Evolutionary conservation across 2,329 filamentous ascomycete genomes (phyloP).

Genomic region (Pseudomassariella vexata): DNA sequence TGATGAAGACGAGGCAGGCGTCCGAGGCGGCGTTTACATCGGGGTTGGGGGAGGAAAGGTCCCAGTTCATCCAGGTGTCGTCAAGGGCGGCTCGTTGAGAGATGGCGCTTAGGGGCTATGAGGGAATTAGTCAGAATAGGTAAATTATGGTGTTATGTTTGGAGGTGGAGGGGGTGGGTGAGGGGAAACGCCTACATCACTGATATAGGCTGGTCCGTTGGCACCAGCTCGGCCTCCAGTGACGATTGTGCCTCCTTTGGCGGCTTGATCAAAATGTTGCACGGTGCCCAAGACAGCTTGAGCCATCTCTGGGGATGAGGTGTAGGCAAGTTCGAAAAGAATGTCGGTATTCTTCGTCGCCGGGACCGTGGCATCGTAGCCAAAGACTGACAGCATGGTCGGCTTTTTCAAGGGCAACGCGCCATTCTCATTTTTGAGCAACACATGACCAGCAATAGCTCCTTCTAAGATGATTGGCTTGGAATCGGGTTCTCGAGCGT

Average conservation of each 20-base stretch:
- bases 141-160: too few relatives aligned
- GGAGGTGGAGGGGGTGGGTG: too few relatives aligned
- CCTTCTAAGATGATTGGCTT: slow-evolving; percentile 40
- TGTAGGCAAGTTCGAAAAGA: slow-evolving; percentile 40
- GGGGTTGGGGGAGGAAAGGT: slow-evolving; percentile 40
- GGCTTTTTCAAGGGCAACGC: slow-evolving; percentile 56
- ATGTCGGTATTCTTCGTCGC: slow-evolving; percentile 42
- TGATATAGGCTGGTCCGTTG: slow-evolving; percentile 43
- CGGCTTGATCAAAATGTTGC: slow-evolving; percentile 41
- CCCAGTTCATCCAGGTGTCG: slow-evolving; percentile 52
- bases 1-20: slow-evolving; percentile 61
- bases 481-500: slow-evolving; percentile 42
- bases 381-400: slow-evolving; percentile 51
- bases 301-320: slow-evolving; percentile 38
- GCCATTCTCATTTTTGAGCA: slow-evolving; percentile 67
- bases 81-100: slow-evolving; percentile 47
- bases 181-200: slow-evolving; percentile 29
- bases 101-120: slow-evolving; percentile 50
- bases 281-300: slow-evolving; percentile 36
- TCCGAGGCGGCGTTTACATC: slow-evolving; percentile 43
- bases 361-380: slow-evolving; percentile 55
- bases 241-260: slow-evolving; percentile 45
- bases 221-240: slow-evolving; percentile 46
- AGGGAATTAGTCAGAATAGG: too few relatives aligned
- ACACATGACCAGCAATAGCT: slow-evolving; percentile 60